phyloP scores from a whole-genome alignment of 1,284 basidiomycete species.

The Cutaneotrichosporon sp. region DNA sequence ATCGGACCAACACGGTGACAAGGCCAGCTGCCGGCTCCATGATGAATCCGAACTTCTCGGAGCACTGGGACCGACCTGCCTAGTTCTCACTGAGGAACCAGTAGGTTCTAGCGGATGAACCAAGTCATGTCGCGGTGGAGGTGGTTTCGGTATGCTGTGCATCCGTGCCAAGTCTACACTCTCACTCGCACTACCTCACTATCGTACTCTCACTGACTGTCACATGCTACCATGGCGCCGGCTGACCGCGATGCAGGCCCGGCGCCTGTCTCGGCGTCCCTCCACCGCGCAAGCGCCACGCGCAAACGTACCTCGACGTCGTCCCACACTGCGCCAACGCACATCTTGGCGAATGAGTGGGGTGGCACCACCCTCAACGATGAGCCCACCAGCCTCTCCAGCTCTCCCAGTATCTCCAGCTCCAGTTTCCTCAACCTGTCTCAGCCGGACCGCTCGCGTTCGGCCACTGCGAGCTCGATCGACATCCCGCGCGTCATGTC shows the following conservation, averaged over 20 bases:
- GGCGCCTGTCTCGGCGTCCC: not conserved
- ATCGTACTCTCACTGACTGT: not conserved
- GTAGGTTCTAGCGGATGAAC: not conserved
- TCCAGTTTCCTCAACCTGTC: too few relatives aligned
- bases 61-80: too few relatives aligned
- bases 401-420: not conserved
- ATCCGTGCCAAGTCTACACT: not conserved
- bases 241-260: not conserved
- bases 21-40: too few relatives aligned
- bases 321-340: not conserved
- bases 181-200: not conserved
- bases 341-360: not conserved
- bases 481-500: not conserved
- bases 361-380: not conserved
- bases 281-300: not conserved
- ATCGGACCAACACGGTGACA: too few relatives aligned
- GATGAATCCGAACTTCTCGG: too few relatives aligned
- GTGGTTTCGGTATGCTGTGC: not conserved
- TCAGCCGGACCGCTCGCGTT: not conserved
- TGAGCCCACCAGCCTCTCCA: not conserved
- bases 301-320: not conserved
- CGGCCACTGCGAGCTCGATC: not conserved
- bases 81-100: too few relatives aligned
- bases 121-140: not conserved
- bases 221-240: conserved; percentile 2